phyloP scores from a whole-genome alignment of 352 stramenopile species.

The Globisporangium solare region DNA sequence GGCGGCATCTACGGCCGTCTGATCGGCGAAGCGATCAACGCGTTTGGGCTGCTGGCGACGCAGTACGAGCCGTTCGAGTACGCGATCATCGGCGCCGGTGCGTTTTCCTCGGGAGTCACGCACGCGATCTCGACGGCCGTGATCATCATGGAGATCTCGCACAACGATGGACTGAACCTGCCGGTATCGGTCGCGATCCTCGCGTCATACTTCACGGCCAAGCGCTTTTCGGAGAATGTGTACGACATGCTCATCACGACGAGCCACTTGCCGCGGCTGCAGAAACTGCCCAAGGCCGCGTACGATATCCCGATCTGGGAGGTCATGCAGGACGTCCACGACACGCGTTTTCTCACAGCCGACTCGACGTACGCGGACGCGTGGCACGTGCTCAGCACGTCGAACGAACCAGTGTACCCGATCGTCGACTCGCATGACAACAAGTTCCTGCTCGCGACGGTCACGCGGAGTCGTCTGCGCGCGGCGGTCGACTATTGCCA shows the following conservation, averaged over 20 bases:
- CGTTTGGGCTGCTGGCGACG: slow-evolving; percentile 51
- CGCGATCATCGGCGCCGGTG: slow-evolving; percentile 89
- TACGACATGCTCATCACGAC: slow-evolving; percentile 89
- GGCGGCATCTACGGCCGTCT: slow-evolving; percentile 81
- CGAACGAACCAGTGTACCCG: slow-evolving; percentile 62
- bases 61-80: slow-evolving; percentile 90
- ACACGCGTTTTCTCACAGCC: slow-evolving; percentile 58
- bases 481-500: slow-evolving; percentile 58
- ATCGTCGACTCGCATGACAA: slow-evolving; percentile 68
- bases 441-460: slow-evolving; percentile 61
- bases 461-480: slow-evolving; percentile 48
- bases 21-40: slow-evolving; percentile 66
- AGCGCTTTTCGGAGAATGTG: slow-evolving; percentile 88
- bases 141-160: slow-evolving; percentile 93
- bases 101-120: slow-evolving; percentile 90
- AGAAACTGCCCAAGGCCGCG: slow-evolving; percentile 78
- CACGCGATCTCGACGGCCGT: slow-evolving; percentile 90
- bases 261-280: slow-evolving; percentile 67
- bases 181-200: slow-evolving; percentile 87
- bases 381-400: slow-evolving; percentile 36
- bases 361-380: slow-evolving; percentile 72
- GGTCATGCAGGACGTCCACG: slow-evolving; percentile 73
- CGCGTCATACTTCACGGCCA: slow-evolving; percentile 87
- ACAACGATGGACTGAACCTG: slow-evolving; percentile 81
- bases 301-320: slow-evolving; percentile 84